Conservation (phyloP, 2,329 filamentous ascomycete species). For the Botryotinia convoluta region DNA sequence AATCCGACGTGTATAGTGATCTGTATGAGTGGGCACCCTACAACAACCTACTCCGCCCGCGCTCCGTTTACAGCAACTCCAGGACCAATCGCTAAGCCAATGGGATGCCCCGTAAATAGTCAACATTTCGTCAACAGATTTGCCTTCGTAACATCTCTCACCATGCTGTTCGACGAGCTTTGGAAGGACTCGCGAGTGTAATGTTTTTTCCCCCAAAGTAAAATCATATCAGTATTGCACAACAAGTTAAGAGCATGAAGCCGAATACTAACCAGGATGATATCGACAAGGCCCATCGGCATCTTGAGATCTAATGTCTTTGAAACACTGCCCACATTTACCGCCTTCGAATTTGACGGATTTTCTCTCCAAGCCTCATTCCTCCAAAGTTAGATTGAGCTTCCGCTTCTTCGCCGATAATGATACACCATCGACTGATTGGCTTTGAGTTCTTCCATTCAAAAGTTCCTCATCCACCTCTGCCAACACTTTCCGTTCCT, state of each 20-base stretch:
- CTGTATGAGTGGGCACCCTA: neutral
- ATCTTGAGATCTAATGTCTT: neutral
- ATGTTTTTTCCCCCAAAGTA: neutral
- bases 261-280: neutral
- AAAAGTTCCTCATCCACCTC: neutral
- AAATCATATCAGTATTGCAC: neutral
- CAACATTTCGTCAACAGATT: neutral
- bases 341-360: neutral
- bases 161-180: neutral
- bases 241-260: neutral
- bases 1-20: neutral
- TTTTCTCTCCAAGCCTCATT: neutral
- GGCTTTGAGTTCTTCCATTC: neutral
- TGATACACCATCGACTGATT: neutral
- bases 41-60: neutral
- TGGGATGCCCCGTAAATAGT: neutral
- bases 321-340: neutral
- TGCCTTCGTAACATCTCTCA: neutral
- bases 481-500: neutral
- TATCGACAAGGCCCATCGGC: neutral
- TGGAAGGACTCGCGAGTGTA: neutral
- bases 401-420: neutral
- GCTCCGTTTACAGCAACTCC: neutral
- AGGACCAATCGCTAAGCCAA: neutral
- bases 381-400: neutral